phyloP scores from a whole-genome alignment of 805 yeast genomes.

The Wickerhamiella sorbophila region DNA sequence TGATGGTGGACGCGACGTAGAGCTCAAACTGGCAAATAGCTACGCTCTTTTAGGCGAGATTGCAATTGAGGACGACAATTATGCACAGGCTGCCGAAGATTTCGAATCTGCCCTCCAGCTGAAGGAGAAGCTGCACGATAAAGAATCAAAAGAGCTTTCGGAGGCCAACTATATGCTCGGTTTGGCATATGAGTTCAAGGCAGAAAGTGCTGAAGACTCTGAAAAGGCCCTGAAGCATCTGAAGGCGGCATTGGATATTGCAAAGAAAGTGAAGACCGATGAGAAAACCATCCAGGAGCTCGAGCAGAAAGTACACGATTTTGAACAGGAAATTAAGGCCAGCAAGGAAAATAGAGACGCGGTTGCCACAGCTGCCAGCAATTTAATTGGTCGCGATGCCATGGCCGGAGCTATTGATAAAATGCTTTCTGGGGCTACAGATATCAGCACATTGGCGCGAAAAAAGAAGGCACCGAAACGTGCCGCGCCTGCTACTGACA shows the following conservation, averaged over 20 bases:
- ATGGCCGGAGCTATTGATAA: conserved; percentile 10
- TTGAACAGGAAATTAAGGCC: conserved; percentile 11
- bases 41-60: conserved; percentile 79
- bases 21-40: conserved; percentile 51
- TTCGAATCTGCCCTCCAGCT: conserved; percentile 43
- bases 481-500: not conserved
- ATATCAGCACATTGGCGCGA: conserved; percentile 21
- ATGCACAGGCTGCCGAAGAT: conserved; percentile 62
- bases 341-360: conserved; percentile 8
- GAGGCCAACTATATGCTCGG: conserved; percentile 75
- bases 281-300: conserved; percentile 24
- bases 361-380: conserved; percentile 8
- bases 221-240: conserved; percentile 39
- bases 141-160: conserved; percentile 44
- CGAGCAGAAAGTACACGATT: conserved; percentile 16
- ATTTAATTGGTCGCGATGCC: conserved; percentile 16
- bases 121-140: conserved; percentile 37
- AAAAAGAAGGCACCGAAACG: conserved; percentile 14
- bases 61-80: conserved; percentile 72
- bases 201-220: conserved; percentile 42
- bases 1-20: conserved; percentile 24
- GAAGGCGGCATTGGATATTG: conserved; percentile 27
- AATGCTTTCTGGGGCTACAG: conserved; percentile 18
- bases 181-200: conserved; percentile 57
- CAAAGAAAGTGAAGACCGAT: conserved; percentile 28